phyloP scores from a whole-genome alignment of 2,329 filamentous ascomycete genomes.

The Domatiomyces globalis region DNA sequence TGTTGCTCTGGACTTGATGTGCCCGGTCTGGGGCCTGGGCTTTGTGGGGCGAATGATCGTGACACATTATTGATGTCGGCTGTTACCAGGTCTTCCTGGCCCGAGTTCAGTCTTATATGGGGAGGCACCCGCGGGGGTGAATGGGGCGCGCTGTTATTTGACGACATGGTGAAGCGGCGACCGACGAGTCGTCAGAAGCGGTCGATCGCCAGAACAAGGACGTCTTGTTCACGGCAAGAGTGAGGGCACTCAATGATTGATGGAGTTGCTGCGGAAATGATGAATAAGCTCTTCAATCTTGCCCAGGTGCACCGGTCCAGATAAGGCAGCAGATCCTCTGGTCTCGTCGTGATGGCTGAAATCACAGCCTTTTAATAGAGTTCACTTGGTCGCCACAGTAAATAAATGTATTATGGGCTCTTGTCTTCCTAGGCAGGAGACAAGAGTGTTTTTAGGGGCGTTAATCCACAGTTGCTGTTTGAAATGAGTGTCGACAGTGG shows the following conservation, averaged over 20 bases:
- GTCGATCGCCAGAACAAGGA: not conserved
- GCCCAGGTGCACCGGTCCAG: not conserved
- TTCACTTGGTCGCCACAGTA: too few species aligned
- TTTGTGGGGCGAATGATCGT: slow-evolving; percentile 8
- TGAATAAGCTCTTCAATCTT: too few species aligned
- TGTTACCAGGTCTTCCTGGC: slow-evolving; percentile 38
- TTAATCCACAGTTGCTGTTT: not conserved
- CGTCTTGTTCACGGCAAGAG: slow-evolving; percentile 1
- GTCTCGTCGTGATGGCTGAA: too few species aligned
- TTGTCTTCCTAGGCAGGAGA: too few species aligned
- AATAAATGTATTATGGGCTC: too few species aligned
- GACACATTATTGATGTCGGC: slow-evolving; percentile 9
- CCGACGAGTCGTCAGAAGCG: slow-evolving; percentile 13
- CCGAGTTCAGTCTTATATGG: slow-evolving; percentile 52
- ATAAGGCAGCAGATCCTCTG: too few species aligned
- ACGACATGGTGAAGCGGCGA: slow-evolving; percentile 16
- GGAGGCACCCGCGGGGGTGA: slow-evolving; percentile 28
- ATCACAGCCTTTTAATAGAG: too few species aligned
- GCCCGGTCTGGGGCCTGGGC: slow-evolving; percentile 5
- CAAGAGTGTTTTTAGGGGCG: too few species aligned
- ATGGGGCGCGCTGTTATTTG: slow-evolving; percentile 11
- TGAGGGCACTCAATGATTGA: not conserved
- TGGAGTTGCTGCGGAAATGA: not conserved
- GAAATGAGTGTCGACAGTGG: not conserved
- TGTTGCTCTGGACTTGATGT: slow-evolving; percentile 5